Percentiles rank a stretch among this genome's conserved stretches.
Evolutionary conservation across 2,329 filamentous ascomycete genomes (phyloP).

Genomic region (Pseudogymnoascus sp.): DNA sequence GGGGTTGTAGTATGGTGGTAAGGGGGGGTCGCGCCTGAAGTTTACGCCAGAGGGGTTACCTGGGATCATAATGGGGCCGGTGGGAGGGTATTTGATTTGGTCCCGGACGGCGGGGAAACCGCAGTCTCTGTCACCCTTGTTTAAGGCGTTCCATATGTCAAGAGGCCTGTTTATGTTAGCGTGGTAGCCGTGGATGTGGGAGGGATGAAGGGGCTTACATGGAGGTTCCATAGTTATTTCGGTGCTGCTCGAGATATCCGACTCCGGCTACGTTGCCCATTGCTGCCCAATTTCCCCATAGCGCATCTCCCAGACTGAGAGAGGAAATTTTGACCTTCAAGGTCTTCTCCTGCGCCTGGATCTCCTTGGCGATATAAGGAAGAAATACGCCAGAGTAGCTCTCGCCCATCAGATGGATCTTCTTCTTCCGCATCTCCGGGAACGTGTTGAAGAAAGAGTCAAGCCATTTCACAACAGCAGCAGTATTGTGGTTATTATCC

Average conservation of each 20-base stretch:
- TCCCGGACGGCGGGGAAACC: neutral
- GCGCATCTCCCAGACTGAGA: slow-evolving; percentile 3
- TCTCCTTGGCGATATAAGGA: slow-evolving; percentile 10
- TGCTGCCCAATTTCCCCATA: slow-evolving; percentile 8
- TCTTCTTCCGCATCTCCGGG: slow-evolving; percentile 1
- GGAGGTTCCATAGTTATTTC: neutral
- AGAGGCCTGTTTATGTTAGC: neutral
- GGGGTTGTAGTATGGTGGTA: neutral
- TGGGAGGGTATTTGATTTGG: slow-evolving; percentile 9
- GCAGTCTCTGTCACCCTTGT: neutral
- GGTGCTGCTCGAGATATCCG: neutral
- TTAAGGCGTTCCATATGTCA: neutral
- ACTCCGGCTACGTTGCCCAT: neutral
- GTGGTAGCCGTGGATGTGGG: neutral
- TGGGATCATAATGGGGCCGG: slow-evolving; percentile 3
- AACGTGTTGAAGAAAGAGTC: slow-evolving; percentile 6
- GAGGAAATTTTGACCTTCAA: neutral
- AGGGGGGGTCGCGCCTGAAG: neutral
- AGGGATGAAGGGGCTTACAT: slow-evolving; percentile 2
- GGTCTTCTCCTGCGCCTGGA: neutral
- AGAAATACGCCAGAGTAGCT: slow-evolving; percentile 10
- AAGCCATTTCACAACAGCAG: slow-evolving; percentile 6
- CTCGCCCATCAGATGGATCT: slow-evolving; percentile 12
- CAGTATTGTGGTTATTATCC: neutral
- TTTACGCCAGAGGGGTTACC: neutral